Evolutionary conservation across 2,329 filamentous ascomycete species (phyloP).

Genomic region (Chrysosphaeria jannelii): DNA sequence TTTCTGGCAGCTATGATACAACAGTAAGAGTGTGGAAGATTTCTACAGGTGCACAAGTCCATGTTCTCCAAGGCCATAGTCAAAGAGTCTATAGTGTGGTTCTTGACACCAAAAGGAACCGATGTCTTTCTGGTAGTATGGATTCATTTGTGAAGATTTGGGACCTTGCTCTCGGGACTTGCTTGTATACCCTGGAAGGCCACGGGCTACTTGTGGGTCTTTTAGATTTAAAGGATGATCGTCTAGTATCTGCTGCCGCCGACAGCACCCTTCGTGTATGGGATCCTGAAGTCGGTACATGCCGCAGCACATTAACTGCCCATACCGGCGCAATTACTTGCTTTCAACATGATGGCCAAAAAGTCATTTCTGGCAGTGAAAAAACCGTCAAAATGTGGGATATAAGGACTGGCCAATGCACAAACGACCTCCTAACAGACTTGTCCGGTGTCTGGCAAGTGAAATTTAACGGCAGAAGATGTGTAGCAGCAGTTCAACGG

Average conservation of each 20-base stretch:
- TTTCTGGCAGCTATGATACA: conserved; percentile 89
- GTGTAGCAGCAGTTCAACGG: conserved; percentile 85
- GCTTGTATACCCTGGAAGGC: conserved; percentile 72
- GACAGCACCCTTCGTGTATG: conserved; percentile 89
- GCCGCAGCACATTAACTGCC: conserved; percentile 66
- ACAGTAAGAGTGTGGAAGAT: conserved; percentile 93
- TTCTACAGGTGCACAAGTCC: conserved; percentile 67
- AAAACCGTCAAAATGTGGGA: conserved; percentile 98
- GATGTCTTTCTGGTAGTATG: conserved; percentile 96
- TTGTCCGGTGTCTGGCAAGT: conserved; percentile 97
- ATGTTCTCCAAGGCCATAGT: conserved; percentile 59
- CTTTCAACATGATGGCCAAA: conserved; percentile 90
- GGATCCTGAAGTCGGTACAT: conserved; percentile 80
- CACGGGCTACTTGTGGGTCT: conserved; percentile 80
- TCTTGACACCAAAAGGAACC: conserved; percentile 65
- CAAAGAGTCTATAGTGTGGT: conserved; percentile 97
- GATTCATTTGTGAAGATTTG: conserved; percentile 95
- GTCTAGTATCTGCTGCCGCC: conserved; percentile 78
- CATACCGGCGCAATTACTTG: conserved; percentile 96
- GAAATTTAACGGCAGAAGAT: conserved; percentile 82
- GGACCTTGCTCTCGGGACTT: conserved; percentile 64
- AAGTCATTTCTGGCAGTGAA: conserved; percentile 89
- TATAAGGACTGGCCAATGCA: conserved; percentile 66
- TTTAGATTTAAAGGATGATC: conserved; percentile 64
- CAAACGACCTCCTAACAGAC: conserved; percentile 76